A percentile compares a stretch with the other conserved stretches of the same genome.
phyloP scores from a whole-genome alignment of 2,329 filamentous ascomycete genomes.

The Chrysoporthe austroafricana region DNA sequence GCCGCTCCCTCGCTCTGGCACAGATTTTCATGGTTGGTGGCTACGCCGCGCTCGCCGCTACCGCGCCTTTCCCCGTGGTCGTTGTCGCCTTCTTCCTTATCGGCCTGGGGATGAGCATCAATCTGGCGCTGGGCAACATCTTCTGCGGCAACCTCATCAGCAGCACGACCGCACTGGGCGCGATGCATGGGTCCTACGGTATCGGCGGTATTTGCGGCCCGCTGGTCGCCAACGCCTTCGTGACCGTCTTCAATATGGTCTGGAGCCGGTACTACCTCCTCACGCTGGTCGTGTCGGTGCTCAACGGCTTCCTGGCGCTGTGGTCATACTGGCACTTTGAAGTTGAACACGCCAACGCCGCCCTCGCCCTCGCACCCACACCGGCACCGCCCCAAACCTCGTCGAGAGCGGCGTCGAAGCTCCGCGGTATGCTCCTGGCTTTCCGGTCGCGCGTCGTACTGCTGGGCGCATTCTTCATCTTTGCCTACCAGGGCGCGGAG shows the following conservation, averaged over 20 bases:
- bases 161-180: slow-evolving; percentile 60
- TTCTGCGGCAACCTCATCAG: slow-evolving; percentile 60
- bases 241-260: slow-evolving; percentile 57
- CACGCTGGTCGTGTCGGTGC: slow-evolving; percentile 58
- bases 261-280: slow-evolving; percentile 79
- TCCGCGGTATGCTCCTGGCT: slow-evolving; percentile 51
- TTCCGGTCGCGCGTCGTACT: slow-evolving; percentile 64
- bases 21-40: slow-evolving; percentile 61
- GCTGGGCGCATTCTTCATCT: slow-evolving; percentile 79
- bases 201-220: slow-evolving; percentile 69
- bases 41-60: slow-evolving; percentile 67
- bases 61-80: slow-evolving; percentile 71
- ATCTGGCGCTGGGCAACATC: slow-evolving; percentile 61
- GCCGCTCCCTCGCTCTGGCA: slow-evolving; percentile 63
- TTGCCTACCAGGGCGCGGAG: slow-evolving; percentile 84
- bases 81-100: slow-evolving; percentile 72
- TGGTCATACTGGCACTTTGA: slow-evolving; percentile 76
- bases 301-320: slow-evolving; percentile 60
- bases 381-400: slow-evolving; percentile 9
- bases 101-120: slow-evolving; percentile 60
- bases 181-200: slow-evolving; percentile 70
- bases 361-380: slow-evolving; percentile 39
- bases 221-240: slow-evolving; percentile 74
- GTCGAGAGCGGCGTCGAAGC: slow-evolving; percentile 28
- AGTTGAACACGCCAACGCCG: slow-evolving; percentile 49